Conservation (phyloP, 208 protist genomes). For the Kentomonas sorsogonicus region DNA sequence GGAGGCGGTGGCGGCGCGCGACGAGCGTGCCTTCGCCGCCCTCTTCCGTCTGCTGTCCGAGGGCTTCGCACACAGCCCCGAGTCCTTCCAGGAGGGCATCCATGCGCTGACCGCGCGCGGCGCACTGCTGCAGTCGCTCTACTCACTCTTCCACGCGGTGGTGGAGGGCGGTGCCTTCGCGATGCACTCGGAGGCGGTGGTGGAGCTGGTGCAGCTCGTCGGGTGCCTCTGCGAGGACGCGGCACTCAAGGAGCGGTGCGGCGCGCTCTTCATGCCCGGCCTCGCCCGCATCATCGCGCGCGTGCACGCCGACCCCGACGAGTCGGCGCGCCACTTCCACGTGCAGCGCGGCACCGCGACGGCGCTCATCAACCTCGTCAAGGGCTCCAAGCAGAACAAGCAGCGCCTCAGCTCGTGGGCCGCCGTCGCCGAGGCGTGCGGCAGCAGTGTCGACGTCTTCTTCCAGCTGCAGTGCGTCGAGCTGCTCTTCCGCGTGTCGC, state of each 20-base stretch:
- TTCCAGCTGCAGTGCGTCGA: constrained; percentile 90
- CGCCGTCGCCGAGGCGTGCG: constrained; percentile 67
- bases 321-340: constrained; percentile 51
- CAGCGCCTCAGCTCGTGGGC: constrained; percentile 63
- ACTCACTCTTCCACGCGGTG: constrained; percentile 55
- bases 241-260: constrained; percentile 75
- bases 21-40: constrained; percentile 66
- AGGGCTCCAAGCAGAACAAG: constrained; percentile 87
- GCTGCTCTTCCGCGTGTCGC: constrained; percentile 80
- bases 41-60: constrained; percentile 81
- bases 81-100: constrained; percentile 67
- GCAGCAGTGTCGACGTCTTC: constrained; percentile 78
- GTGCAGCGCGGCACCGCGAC: constrained; percentile 66
- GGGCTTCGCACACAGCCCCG: constrained; percentile 67
- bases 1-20: constrained; percentile 66
- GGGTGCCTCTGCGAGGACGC: constrained; percentile 76
- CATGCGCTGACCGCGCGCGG: constrained; percentile 51
- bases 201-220: constrained; percentile 78
- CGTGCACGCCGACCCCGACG: constrained; percentile 42
- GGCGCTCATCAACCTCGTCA: constrained; percentile 88
- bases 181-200: constrained; percentile 54
- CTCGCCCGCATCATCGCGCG: constrained; percentile 56
- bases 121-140: constrained; percentile 62
- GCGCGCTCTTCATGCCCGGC: constrained; percentile 61
- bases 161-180: constrained; percentile 54